Evolutionary conservation across 2,329 filamentous ascomycete genomes (phyloP).

Genomic region (Neofusicoccum kwambonambiense): DNA sequence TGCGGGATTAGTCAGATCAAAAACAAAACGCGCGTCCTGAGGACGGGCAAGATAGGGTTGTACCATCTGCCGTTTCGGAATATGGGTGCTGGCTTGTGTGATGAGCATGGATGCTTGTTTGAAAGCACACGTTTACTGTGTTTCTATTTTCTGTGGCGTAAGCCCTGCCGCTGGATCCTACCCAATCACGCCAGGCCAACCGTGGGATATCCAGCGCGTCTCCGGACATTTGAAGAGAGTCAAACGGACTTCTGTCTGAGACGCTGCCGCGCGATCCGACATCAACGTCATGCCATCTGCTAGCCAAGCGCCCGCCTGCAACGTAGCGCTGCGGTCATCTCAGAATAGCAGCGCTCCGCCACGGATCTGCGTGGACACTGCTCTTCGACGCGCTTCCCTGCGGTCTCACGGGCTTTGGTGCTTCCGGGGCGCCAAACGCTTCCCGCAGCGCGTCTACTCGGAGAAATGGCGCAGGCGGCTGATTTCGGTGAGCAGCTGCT

Average conservation of each 20-base stretch:
- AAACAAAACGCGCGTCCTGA: background rate
- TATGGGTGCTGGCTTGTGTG: background rate
- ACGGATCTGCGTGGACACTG: background rate
- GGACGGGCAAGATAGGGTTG: background rate
- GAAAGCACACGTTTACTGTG: background rate
- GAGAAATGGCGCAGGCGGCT: slow-evolving; percentile 65
- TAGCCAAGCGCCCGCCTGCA: background rate
- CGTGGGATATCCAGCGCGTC: background rate
- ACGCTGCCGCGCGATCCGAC: slow-evolving; percentile 1
- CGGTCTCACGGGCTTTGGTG: background rate
- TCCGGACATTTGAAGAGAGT: background rate
- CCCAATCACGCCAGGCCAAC: slow-evolving; percentile 10
- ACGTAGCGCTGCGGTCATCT: slow-evolving; percentile 5
- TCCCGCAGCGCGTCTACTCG: background rate
- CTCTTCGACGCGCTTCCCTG: background rate
- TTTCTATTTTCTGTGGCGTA: background rate
- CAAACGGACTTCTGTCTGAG: background rate
- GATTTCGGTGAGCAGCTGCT: slow-evolving; percentile 87
- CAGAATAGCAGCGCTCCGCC: slow-evolving; percentile 6
- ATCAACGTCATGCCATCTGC: slow-evolving; percentile 2
- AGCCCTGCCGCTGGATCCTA: background rate
- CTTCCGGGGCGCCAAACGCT: background rate
- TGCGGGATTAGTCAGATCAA: background rate
- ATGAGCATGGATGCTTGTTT: background rate
- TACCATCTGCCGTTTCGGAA: background rate